Base-by-base conservation (phyloP, 2,329 filamentous ascomycete genomes). In the Aspergillaceae sp. region DNA sequence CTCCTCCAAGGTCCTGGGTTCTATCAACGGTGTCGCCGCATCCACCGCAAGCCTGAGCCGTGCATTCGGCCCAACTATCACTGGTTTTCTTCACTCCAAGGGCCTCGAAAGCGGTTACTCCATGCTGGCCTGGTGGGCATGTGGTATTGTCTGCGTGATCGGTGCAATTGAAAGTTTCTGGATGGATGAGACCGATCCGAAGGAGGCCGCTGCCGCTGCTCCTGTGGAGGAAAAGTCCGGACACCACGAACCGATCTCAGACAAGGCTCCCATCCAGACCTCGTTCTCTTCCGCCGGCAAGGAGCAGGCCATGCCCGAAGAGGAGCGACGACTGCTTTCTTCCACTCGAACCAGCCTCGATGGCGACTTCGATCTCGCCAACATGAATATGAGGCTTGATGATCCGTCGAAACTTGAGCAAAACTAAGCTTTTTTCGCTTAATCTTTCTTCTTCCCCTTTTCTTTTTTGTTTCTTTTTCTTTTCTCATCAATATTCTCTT, bases 41-140 rank as follows among this genome's bases (percentile, higher is more conserved):
- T 95, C 90, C 2, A 89, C 87, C 2, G 92, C 92, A 3, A 95
- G 89, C 62, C 72, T 96, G 40, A 90, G 84, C 64, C 80, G 92
- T 45, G 89, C 89, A 0, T 84, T 96, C 51, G 91, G 91, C 0
- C 92, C 92, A 2, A 90, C 87, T 0, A 72, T 96, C 3, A 94
- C 90, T 3, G 92, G 92, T 1, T 72, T 89, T 29, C 76, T 97
- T 27, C 94, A 95, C 67, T 80, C 88, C 4, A 73, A 84, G 44
- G 92, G 92, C 43, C 77, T 94, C 33, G 77, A 82, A 53, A 77
- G 83, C 5, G 89, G 90, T 33, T 91, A 88, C 63, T 91, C 89
- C 4, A 89, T 89, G 19, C 74, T 96, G 32, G 85, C 89, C 0
- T 98, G 92, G 91, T 98, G 92, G 92, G 83, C 82, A 51, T 90